Conservation (phyloP, 345 rosid species). For the Acer negundo region DNA sequence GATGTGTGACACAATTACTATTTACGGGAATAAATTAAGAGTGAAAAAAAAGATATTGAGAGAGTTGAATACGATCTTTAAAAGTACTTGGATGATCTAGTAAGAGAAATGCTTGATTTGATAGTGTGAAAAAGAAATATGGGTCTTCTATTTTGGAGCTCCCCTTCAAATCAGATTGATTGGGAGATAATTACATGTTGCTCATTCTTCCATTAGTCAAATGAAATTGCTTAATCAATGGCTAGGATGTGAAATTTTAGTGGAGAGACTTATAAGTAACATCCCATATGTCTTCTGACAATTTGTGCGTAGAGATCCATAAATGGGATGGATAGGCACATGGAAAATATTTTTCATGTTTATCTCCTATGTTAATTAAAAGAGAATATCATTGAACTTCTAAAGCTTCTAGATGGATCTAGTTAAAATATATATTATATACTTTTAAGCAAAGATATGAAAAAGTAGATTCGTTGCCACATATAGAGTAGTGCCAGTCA, state of each 20-base stretch:
- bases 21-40: conserved; percentile 11
- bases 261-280: not conserved
- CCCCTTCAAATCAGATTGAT: conserved; percentile 20
- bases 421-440: too few relatives aligned
- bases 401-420: too few relatives aligned
- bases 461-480: too few relatives aligned
- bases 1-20: conserved; percentile 24
- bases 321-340: not conserved
- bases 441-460: too few relatives aligned
- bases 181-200: not conserved
- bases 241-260: not conserved
- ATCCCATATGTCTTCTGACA: not conserved
- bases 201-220: not conserved
- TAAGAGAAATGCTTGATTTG: conserved; percentile 27
- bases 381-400: too few relatives aligned
- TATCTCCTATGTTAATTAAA: not conserved
- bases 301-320: not conserved
- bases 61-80: conserved; percentile 12
- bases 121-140: conserved; percentile 4
- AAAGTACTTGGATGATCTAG: conserved; percentile 7
- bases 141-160: conserved; percentile 17
- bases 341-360: not conserved
- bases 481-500: too few relatives aligned
- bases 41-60: conserved; percentile 13
- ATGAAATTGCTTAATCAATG: not conserved